A percentile compares a stretch with the other conserved stretches of the same genome.
Evolutionary conservation across 768 basidiomycete genomes (phyloP).

Genomic region (Lactifluus pinguis): DNA sequence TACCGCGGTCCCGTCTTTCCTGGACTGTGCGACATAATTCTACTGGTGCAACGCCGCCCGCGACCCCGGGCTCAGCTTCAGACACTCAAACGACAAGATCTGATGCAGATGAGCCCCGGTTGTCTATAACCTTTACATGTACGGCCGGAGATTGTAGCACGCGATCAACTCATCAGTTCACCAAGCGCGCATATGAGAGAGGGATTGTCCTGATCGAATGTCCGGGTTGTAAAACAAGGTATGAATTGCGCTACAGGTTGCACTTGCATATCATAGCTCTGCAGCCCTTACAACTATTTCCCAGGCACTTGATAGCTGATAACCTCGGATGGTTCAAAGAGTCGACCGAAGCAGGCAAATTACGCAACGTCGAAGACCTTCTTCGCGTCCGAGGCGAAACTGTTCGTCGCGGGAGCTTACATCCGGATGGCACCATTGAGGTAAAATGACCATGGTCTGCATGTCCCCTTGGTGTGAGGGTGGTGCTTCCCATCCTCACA

Average conservation of each 20-base stretch:
- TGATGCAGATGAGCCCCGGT: conserved; percentile 44
- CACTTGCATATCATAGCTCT: background rate
- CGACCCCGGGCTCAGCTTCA: conserved; percentile 3
- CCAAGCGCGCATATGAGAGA: conserved; percentile 72
- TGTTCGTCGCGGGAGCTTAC: conserved; percentile 38
- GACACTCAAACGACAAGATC: conserved; percentile 22
- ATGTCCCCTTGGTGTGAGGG: background rate
- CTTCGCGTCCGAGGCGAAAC: conserved; percentile 70
- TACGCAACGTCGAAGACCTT: conserved; percentile 77
- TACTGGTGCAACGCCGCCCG: background rate
- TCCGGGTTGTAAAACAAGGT: conserved; percentile 85
- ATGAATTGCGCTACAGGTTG: conserved; percentile 22
- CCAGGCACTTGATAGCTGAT: conserved; percentile 80
- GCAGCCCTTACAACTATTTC: background rate
- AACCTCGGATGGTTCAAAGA: conserved; percentile 92
- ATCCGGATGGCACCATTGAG: conserved; percentile 48
- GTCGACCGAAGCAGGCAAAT: conserved; percentile 57
- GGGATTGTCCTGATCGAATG: conserved; percentile 91
- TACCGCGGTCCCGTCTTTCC: background rate
- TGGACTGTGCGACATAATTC: conserved; percentile 4
- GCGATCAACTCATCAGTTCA: conserved; percentile 84
- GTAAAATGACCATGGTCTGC: conserved; percentile 24
- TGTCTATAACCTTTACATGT: conserved; percentile 82
- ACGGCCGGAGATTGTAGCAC: conserved; percentile 63
- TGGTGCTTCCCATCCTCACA: background rate